Evolutionary conservation across 495 filamentous ascomycete species (phyloP).

Genomic region (Hyaloscypha variabilis): DNA sequence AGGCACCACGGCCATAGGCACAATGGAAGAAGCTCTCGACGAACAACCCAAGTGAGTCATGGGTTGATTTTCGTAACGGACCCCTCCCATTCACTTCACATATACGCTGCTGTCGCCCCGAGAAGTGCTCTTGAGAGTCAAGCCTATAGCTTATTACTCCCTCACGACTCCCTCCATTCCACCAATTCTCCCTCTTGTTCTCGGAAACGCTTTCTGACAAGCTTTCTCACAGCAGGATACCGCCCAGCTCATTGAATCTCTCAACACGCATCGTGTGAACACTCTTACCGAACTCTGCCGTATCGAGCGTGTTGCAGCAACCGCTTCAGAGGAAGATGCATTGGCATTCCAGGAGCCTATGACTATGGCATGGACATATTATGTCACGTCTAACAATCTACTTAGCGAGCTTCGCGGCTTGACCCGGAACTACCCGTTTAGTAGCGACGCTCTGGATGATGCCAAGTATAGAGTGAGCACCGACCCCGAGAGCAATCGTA

Average conservation of each 20-base stretch:
- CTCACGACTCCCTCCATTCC: not conserved
- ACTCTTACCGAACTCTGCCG: constrained; percentile 75
- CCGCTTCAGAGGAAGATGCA: constrained; percentile 57
- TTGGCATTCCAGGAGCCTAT: constrained; percentile 59
- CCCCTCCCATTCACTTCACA: constrained; percentile 10
- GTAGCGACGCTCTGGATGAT: constrained; percentile 65
- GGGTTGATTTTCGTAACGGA: constrained; percentile 28
- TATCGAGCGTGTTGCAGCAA: constrained; percentile 66
- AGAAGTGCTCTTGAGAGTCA: not conserved
- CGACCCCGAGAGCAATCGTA: constrained; percentile 66
- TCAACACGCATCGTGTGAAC: constrained; percentile 68
- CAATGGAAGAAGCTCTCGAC: constrained; percentile 22
- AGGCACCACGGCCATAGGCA: constrained; percentile 17
- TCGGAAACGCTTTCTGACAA: constrained; percentile 6
- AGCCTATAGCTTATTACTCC: not conserved
- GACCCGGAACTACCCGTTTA: constrained; percentile 74
- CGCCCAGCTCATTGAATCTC: constrained; percentile 48
- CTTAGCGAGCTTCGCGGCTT: constrained; percentile 71
- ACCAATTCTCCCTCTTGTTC: not conserved
- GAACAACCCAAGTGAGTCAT: constrained; percentile 28
- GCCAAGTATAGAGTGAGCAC: constrained; percentile 66
- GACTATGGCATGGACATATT: constrained; percentile 73
- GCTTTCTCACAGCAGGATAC: constrained; percentile 22
- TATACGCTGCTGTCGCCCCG: not conserved
- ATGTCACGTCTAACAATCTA: constrained; percentile 73